These are phyloP conservation scores for Mediolabrus comicus DNA, from an alignment of 108 stramenopile genomes.

Conservation along the genomic window DNA sequence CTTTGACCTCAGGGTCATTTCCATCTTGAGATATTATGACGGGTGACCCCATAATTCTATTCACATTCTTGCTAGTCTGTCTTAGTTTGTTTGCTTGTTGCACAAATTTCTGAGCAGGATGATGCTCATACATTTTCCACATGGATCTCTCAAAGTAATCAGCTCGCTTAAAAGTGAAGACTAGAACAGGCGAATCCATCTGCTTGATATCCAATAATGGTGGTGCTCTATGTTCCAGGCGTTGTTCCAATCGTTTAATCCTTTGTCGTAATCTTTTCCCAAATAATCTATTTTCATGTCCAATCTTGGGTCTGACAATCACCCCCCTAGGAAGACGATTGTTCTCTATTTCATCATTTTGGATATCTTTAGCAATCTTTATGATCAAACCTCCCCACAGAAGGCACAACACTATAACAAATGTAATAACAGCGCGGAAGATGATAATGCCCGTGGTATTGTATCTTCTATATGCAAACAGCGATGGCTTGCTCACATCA, in stretches of 20 bases:
- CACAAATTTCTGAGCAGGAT: slow-evolving; percentile 38
- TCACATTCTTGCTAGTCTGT: not conserved
- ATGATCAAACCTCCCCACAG: slow-evolving; percentile 29
- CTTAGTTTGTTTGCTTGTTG: slow-evolving; percentile 8
- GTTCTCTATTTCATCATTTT: not conserved
- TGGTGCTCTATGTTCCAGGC: not conserved
- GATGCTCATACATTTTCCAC: slow-evolving; percentile 51
- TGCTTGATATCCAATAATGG: slow-evolving; percentile 18
- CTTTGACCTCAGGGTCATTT: slow-evolving; percentile 36
- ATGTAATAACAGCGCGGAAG: slow-evolving; percentile 22
- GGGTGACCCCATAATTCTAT: slow-evolving; percentile 62
- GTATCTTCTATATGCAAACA: not conserved
- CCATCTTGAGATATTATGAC: slow-evolving; percentile 87
- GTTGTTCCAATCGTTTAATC: slow-evolving; percentile 11
- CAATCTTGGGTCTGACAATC: slow-evolving; percentile 21
- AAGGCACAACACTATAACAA: slow-evolving; percentile 21
- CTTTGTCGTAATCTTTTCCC: slow-evolving; percentile 12
- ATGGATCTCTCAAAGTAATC: slow-evolving; percentile 73
- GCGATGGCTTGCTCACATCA: not conserved
- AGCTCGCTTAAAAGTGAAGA: slow-evolving; percentile 80
- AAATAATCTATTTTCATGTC: not conserved
- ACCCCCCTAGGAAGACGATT: not conserved
- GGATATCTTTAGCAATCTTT: slow-evolving; percentile 20
- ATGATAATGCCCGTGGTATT: not conserved
- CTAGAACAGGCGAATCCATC: slow-evolving; percentile 70